A percentile compares a stretch with the other conserved stretches of the same genome.
Evolutionary conservation across 179 eudicot species (phyloP).

Genomic region (Beta corolliflora): DNA sequence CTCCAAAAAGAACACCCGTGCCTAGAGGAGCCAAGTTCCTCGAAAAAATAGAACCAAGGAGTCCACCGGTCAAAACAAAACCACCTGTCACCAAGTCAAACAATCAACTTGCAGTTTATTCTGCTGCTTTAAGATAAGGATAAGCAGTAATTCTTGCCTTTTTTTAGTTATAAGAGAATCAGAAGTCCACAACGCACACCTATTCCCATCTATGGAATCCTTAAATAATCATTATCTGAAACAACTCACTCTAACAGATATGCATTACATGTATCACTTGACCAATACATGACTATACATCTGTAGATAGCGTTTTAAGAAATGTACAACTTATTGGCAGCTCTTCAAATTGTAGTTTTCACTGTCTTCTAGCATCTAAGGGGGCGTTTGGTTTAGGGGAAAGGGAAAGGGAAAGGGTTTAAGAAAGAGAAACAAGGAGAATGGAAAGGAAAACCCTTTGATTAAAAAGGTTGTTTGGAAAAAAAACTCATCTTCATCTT

Average conservation of each 20-base stretch:
- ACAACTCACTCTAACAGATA: background rate
- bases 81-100: constrained; percentile 53
- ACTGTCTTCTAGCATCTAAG: background rate
- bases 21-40: constrained; percentile 56
- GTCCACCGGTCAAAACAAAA: constrained; percentile 64
- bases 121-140: background rate
- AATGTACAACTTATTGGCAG: no score
- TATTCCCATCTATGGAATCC: background rate
- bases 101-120: constrained; percentile 13
- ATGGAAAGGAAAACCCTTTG: no score
- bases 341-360: background rate
- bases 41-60: constrained; percentile 65
- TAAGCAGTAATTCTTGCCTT: background rate
- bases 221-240: background rate
- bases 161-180: background rate
- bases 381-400: no score
- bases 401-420: no score
- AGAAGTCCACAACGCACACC: background rate
- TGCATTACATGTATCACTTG: no score
- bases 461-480: no score
- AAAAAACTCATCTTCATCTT: no score
- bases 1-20: constrained; percentile 67
- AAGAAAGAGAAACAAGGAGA: no score
- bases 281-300: no score
- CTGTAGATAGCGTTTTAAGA: no score